Percentiles rank a stretch among this genome's conserved stretches.
phyloP scores from a whole-genome alignment of 192 early-diverging fungal species.

The Jimgerdemannia lactiflua region DNA sequence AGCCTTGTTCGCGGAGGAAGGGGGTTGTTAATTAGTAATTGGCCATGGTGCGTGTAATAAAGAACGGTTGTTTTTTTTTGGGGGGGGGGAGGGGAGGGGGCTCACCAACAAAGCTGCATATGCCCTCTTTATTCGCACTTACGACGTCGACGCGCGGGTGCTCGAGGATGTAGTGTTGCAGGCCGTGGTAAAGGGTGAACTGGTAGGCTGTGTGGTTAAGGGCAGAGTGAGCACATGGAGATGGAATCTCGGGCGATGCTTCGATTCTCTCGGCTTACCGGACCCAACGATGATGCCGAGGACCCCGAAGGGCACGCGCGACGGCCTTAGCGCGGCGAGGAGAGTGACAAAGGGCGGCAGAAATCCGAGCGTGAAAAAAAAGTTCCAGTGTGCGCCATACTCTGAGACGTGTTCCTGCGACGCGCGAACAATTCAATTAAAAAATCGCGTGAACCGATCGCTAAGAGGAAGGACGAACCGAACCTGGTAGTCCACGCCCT shows the following conservation, averaged over 20 bases:
- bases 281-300: slow-evolving; percentile 43
- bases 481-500: slow-evolving; percentile 81
- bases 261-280: slow-evolving; percentile 17
- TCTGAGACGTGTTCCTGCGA: slow-evolving; percentile 78
- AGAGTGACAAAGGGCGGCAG: slow-evolving; percentile 77
- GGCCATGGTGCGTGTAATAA: background rate
- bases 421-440: no score
- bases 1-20: slow-evolving; percentile 47
- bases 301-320: slow-evolving; percentile 50
- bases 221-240: background rate
- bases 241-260: background rate
- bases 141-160: slow-evolving; percentile 72
- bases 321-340: slow-evolving; percentile 45
- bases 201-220: slow-evolving; percentile 54
- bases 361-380: slow-evolving; percentile 91
- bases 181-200: slow-evolving; percentile 45
- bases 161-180: slow-evolving; percentile 72
- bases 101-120: slow-evolving; percentile 67
- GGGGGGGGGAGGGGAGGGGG: slow-evolving; percentile 15
- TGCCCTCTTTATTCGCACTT: slow-evolving; percentile 88
- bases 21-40: background rate
- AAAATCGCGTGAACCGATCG: no score
- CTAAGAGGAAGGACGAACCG: no score
- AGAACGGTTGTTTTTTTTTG: slow-evolving; percentile 6
- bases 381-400: slow-evolving; percentile 99